Evolutionary conservation across 306 rosid species (phyloP).

Genomic region (Fragaria vesca): DNA sequence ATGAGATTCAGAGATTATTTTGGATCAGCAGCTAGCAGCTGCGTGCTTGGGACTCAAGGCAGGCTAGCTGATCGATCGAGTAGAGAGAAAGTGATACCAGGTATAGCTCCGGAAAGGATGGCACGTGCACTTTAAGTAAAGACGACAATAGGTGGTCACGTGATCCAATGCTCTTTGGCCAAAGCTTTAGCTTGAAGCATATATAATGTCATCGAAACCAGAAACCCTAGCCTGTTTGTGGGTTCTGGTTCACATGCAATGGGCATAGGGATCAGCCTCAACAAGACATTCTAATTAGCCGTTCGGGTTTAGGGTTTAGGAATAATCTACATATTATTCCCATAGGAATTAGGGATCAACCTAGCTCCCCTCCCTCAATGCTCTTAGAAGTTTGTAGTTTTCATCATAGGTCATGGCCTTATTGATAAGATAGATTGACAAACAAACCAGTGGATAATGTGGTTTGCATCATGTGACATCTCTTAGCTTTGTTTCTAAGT

Average conservation of each 20-base stretch:
- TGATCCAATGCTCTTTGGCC: constrained; percentile 42
- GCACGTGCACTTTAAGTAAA: constrained; percentile 58
- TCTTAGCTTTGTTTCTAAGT: neutral
- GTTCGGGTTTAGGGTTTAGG: neutral
- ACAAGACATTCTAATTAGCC: constrained; percentile 22
- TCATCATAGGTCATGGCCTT: neutral
- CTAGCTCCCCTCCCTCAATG: neutral
- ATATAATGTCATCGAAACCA: neutral
- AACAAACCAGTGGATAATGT: constrained; percentile 8
- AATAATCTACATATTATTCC: neutral
- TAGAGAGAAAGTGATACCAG: neutral
- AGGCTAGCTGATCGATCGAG: neutral
- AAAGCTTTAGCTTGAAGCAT: constrained; percentile 28
- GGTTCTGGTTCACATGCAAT: constrained; percentile 11
- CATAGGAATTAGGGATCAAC: neutral
- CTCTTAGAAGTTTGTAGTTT: constrained; percentile 2
- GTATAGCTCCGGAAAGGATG: constrained; percentile 19
- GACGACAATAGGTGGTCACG: constrained; percentile 32
- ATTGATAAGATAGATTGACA: neutral
- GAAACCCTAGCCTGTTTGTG: neutral
- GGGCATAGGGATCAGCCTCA: constrained; percentile 26
- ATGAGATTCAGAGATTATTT: constrained; percentile 3
- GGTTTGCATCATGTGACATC: neutral
- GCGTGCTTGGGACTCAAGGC: constrained; percentile 43
- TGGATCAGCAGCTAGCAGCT: neutral